phyloP scores from a whole-genome alignment of 495 filamentous ascomycete genomes.

The Hypomontagnella submonticulosa region DNA sequence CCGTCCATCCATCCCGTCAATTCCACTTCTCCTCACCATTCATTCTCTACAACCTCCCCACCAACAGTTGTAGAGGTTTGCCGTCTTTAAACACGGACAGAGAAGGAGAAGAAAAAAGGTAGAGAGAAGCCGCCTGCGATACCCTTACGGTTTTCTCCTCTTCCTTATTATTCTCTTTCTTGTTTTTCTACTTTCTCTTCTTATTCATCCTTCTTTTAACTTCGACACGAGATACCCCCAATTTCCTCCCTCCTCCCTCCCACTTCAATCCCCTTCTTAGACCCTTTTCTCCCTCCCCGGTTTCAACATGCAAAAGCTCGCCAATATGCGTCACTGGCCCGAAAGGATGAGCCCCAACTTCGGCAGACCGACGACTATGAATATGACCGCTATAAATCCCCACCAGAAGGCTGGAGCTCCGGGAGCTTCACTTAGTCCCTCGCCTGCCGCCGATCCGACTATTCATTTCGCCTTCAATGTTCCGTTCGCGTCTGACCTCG shows the following conservation, averaged over 20 bases:
- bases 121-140: conserved; percentile 41
- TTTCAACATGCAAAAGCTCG: conserved; percentile 88
- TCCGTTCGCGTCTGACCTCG: conserved; percentile 89
- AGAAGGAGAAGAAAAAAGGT: conserved; percentile 48
- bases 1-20: conserved; percentile 49
- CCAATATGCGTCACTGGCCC: conserved; percentile 88
- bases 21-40: conserved; percentile 55
- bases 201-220: conserved; percentile 45
- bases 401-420: conserved; percentile 73
- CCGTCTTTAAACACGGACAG: conserved; percentile 9
- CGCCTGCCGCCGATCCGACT: conserved; percentile 71
- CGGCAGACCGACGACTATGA: conserved; percentile 79
- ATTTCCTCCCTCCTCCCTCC: conserved; percentile 34
- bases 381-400: conserved; percentile 73
- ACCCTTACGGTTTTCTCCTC: conserved; percentile 44
- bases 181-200: conserved; percentile 35
- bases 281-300: conserved; percentile 42
- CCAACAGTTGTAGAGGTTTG: conserved; percentile 45
- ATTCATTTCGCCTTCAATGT: conserved; percentile 90
- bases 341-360: conserved; percentile 87
- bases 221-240: conserved; percentile 37
- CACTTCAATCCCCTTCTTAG: conserved; percentile 42
- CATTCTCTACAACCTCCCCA: conserved; percentile 46
- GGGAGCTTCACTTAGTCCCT: conserved; percentile 71
- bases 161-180: conserved; percentile 43